Percentiles rank a stretch among this genome's conserved stretches.
Evolutionary conservation across 176 grass and related monocot genomes (phyloP).

Genomic region (Melocanna baccifera): DNA sequence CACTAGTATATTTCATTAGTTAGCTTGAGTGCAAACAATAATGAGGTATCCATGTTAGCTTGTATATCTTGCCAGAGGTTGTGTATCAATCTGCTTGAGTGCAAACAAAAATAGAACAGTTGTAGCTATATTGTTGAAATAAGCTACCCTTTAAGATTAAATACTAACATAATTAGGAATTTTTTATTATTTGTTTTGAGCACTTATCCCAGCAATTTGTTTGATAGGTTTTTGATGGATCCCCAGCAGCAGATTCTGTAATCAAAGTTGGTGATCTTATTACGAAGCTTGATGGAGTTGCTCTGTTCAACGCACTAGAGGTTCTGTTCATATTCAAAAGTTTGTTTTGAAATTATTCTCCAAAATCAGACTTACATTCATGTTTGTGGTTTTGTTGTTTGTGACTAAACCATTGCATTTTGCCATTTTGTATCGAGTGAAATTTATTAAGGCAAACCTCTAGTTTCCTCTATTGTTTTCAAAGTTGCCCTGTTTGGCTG

Average conservation of each 20-base stretch:
- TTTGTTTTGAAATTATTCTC: background rate
- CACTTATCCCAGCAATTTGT: background rate
- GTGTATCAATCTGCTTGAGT: background rate
- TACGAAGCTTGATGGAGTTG: background rate
- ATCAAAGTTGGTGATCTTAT: conserved; percentile 2
- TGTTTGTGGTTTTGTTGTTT: background rate
- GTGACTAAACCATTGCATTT: no score
- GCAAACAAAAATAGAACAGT: background rate
- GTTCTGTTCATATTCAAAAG: background rate
- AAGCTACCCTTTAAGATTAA: background rate
- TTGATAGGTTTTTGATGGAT: background rate
- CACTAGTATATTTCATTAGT: no score
- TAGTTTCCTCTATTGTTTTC: no score
- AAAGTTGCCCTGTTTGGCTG: no score
- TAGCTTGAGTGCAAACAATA: no score
- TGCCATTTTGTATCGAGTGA: no score
- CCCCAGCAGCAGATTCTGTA: background rate
- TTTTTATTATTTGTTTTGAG: background rate
- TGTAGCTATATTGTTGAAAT: background rate
- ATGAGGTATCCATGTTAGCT: background rate
- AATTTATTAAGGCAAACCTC: no score
- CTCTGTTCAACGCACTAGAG: background rate
- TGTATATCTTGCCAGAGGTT: background rate
- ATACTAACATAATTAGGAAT: background rate
- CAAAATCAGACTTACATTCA: background rate